These are phyloP conservation scores for Ceratocystis destructans DNA, from an alignment of 2,329 filamentous ascomycete species.

Conservation along the genomic window DNA sequence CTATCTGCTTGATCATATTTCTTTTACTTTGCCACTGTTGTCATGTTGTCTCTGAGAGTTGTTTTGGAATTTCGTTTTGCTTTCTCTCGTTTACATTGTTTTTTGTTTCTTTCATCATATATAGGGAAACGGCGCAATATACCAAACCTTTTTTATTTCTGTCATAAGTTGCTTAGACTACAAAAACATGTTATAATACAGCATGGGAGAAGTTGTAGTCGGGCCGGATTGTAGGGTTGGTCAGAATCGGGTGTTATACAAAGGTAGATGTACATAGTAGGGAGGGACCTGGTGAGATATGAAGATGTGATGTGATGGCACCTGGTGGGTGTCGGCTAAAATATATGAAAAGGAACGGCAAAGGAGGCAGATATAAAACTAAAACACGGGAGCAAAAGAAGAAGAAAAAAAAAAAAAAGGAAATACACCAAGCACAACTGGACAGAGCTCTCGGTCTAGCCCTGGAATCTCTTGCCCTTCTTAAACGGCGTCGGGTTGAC, in stretches of 20 bases:
- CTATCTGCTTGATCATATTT: slow-evolving; percentile 2
- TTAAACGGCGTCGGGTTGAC: slow-evolving; percentile 36
- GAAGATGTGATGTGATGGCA: neutral
- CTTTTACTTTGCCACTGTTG: neutral
- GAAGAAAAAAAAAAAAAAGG: neutral
- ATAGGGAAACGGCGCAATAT: slow-evolving; percentile 14
- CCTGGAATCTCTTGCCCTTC: slow-evolving; percentile 27
- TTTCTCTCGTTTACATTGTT: neutral
- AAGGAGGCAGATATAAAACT: neutral
- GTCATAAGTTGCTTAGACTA: neutral
- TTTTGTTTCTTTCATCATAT: slow-evolving; percentile 6
- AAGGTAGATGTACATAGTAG: neutral
- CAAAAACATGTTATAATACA: neutral
- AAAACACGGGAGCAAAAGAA: slow-evolving; percentile 1
- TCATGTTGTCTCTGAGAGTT: neutral
- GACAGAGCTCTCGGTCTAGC: neutral
- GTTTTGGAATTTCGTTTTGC: neutral
- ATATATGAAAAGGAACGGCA: neutral
- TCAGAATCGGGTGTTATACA: neutral
- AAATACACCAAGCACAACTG: neutral
- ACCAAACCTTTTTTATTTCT: slow-evolving; percentile 6
- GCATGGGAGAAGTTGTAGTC: neutral
- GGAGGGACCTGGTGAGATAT: neutral
- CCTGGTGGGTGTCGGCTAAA: neutral
- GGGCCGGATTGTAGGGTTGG: no score